Base-by-base conservation (phyloP, 2,329 filamentous ascomycete species). In the Fusarium incarnatum region DNA sequence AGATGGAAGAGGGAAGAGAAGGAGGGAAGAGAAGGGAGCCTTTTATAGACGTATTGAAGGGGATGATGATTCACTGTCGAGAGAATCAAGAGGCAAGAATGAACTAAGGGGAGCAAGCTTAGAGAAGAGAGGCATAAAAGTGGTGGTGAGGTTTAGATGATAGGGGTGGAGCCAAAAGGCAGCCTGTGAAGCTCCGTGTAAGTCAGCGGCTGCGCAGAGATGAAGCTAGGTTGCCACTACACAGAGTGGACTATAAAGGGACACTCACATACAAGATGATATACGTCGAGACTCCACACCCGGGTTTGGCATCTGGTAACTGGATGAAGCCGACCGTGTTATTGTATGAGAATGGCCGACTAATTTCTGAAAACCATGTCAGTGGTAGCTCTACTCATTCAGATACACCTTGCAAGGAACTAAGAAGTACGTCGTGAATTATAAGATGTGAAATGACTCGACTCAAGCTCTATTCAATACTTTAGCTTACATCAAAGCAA, bases 391-490 rank as follows among this genome's bases (percentile, higher is more conserved):
- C n/a, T 28, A 4, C 5, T 16, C n/a, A 50, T 56, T 27, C 12
- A 27, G 44, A 8, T 18, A 44, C 23, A 16, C 30, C 25, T 15
- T 40, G 12, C 15, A 3, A 2, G 20, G 34, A 23, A 18, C 13
- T 6, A 16, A 37, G 22, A 40, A 28, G 15, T 16, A 56, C 12
- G 3, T 20, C 11, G 11, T 15, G 46, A 13, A 30, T 49, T 37
- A 20, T 11, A 1, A 60, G 16, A 28, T n/a, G 65, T 34, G 58
- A 41, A 64, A 45, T 64, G 58, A 61, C 56, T 64, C 66, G 62
- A 48, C 54, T 45, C 49, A 61, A 67, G 58, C 34, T 71, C 57
- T 66, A 64, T 74, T 64, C 42, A 64, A 56, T 30, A 27, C 44
- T 37, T 9, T 37, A 42, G 27, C 23, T 32, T 37, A 56, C 27